Base-by-base conservation (phyloP, 345 rosid species). In the Syzygium grande region DNA sequence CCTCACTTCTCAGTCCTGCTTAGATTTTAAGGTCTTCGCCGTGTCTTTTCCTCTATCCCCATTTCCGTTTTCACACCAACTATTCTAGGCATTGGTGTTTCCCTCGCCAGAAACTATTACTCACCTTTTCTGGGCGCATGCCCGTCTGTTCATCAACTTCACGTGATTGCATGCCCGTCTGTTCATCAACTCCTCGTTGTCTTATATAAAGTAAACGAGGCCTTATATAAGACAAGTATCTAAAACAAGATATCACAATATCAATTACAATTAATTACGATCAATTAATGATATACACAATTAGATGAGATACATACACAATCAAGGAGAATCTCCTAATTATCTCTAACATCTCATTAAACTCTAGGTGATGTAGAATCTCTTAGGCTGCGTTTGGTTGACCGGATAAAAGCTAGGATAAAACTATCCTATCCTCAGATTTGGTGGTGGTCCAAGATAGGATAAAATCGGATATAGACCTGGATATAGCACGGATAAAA, bases 1-100 rank as follows among this genome's bases (percentile, higher is more conserved):
- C 22, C 59, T 1, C 5, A 25, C 59, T 12, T 56, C 0, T 1
- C 22, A 23, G 61, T 0, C 0, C 61, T 22, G 27, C 61, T 56
- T 12, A 0, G n/a, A 0, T 23, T 27, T 56, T 56, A 5, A 27
- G 12, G 61, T 56, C n/a, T 23, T 56, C 61, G 22, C 61, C 61
- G 10, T 27, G 61, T 22, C n/a, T 59, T 59, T 11, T 12, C 68
- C 68, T 25, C 30, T 27, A 29, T 55, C 16, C 68, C 16, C 65
- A 11, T 59, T 27, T n/a, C n/a, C 30, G 65, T 59, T 59, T 59
- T 27, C 68, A 27, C 34, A 59, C 68, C 17, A 59, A 25, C 68
- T 27, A 56, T 59, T 27, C 27, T 2, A 27, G 30, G 68, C 68
- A 59, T 27, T 6, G 34, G 27, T 5, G 13, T 59, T 59, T 7